Percentiles rank a stretch among this genome's conserved stretches.
These are phyloP conservation scores for Medicago lupulina DNA, from an alignment of 306 rosid genomes.

Conservation along the genomic window DNA sequence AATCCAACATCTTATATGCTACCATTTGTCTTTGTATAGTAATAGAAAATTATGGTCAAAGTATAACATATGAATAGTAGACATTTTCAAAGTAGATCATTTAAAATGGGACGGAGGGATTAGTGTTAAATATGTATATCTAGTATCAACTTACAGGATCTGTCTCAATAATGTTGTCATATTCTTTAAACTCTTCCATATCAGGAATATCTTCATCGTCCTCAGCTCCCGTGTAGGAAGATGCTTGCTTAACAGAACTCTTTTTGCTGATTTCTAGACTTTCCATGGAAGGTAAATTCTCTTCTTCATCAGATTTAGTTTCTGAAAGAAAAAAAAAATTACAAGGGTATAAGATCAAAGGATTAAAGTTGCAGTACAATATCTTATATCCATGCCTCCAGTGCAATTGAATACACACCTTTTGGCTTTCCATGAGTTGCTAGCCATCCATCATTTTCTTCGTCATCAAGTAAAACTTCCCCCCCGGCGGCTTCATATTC, in stretches of 20 bases:
- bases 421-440: conserved; percentile 97
- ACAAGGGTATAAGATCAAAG: conserved; percentile 24
- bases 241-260: conserved; percentile 51
- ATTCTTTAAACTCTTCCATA: conserved; percentile 81
- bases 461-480: conserved; percentile 89
- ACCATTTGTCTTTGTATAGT: no score
- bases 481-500: conserved; percentile 98
- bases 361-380: conserved; percentile 6
- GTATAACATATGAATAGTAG: no score
- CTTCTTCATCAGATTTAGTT: conserved; percentile 74
- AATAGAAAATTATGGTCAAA: no score
- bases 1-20: no score
- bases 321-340: conserved; percentile 43
- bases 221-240: conserved; percentile 64
- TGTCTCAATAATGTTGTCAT: conserved; percentile 70
- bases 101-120: no score
- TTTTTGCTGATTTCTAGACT: conserved; percentile 74
- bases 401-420: conserved; percentile 55
- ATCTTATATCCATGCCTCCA: not conserved
- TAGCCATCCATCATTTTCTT: conserved; percentile 96
- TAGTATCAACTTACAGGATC: conserved; percentile 74
- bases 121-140: not conserved
- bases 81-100: no score
- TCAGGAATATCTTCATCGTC: conserved; percentile 95
- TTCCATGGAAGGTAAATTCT: conserved; percentile 87